These are phyloP conservation scores for Ogataea nitratoaversa DNA, from an alignment of 805 yeast genomes.

Conservation along the genomic window DNA sequence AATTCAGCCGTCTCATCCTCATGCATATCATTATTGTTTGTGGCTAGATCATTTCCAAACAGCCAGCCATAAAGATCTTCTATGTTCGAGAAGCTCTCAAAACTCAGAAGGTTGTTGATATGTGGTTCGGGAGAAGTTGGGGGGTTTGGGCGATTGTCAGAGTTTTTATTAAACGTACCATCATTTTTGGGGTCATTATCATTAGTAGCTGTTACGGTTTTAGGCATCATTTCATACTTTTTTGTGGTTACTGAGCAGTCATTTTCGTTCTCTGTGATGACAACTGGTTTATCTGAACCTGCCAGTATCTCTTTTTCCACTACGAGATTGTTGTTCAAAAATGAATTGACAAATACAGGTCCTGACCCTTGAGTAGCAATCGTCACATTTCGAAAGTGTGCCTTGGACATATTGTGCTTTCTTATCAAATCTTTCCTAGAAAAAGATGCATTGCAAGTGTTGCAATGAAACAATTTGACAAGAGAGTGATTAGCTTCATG, in stretches of 20 bases:
- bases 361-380: background rate
- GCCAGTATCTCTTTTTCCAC: background rate
- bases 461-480: slow-evolving; percentile 27
- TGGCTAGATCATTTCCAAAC: slow-evolving; percentile 16
- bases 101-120: slow-evolving; percentile 1
- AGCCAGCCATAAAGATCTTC: slow-evolving; percentile 24
- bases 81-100: slow-evolving; percentile 13
- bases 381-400: slow-evolving; percentile 11
- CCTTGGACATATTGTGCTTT: slow-evolving; percentile 27
- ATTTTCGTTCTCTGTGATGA: background rate
- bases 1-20: background rate
- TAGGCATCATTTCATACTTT: no score
- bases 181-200: no score
- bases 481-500: slow-evolving; percentile 30
- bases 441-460: slow-evolving; percentile 23
- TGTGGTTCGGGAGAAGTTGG: background rate
- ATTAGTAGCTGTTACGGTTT: no score
- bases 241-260: no score
- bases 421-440: slow-evolving; percentile 31
- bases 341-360: slow-evolving; percentile 1
- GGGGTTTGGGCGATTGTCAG: background rate
- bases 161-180: background rate
- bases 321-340: background rate
- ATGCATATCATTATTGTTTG: background rate
- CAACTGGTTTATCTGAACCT: background rate